Conservation (phyloP, 345 rosid genomes). For the Populus simonii region DNA sequence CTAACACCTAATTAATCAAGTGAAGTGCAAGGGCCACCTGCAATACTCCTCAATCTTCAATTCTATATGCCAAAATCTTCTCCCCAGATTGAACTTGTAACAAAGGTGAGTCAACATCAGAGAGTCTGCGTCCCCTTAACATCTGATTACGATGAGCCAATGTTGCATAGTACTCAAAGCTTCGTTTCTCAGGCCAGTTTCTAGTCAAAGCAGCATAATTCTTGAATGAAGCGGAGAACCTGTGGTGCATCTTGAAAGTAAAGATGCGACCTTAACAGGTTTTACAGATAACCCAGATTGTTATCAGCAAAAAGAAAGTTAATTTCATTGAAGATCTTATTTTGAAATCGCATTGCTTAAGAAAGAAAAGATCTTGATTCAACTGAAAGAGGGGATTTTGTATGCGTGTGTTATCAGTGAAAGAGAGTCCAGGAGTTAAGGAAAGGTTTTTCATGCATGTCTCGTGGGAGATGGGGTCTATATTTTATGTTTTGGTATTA, state of each 20-base stretch:
- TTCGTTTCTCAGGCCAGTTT: constrained; percentile 58
- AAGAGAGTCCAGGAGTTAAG: not conserved
- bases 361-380: not conserved
- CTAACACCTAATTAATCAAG: too few relatives aligned
- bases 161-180: constrained; percentile 62
- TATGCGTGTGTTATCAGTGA: not conserved
- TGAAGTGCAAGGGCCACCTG: too few relatives aligned
- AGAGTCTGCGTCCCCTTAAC: constrained; percentile 51
- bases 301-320: constrained; percentile 28
- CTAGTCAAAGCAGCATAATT: constrained; percentile 43
- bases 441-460: not conserved
- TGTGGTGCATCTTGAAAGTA: constrained; percentile 80
- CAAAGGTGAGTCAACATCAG: constrained; percentile 21
- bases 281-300: constrained; percentile 25
- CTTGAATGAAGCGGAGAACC: constrained; percentile 61
- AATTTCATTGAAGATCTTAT: constrained; percentile 31
- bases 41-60: too few relatives aligned
- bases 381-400: not conserved
- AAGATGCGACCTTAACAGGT: constrained; percentile 55
- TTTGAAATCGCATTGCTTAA: not conserved
- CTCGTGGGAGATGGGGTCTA: not conserved
- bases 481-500: too few relatives aligned
- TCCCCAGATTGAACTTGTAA: too few relatives aligned
- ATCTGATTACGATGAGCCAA: constrained; percentile 61
- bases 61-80: too few relatives aligned